Evolutionary conservation across 257 asterid genomes (phyloP), one percentile per base, ranked within the genome.

Genomic region (Thymus mandschuricus): DNA sequence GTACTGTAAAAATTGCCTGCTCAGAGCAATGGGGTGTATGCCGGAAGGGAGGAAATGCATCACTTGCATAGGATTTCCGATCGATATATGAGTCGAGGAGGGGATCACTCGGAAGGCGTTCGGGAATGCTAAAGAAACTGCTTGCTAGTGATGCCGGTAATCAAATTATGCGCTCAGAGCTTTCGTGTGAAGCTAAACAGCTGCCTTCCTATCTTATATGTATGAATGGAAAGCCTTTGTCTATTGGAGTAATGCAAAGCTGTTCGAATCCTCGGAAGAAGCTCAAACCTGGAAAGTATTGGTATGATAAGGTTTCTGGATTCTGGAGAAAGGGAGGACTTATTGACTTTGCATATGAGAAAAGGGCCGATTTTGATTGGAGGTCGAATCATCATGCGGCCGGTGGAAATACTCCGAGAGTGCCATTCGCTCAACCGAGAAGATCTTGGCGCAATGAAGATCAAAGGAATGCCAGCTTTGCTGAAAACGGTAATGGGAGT

Each of bases 291-390:
- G 99, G 98, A 67, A 81, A 58, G 12, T 95, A 91, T 67, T 95
- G 99, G 99, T 95, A 95, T 38, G 99, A 95, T 69, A 89, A 82
- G 72, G 87, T 87, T n/a, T 80, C 96, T n/a, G 99, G 99, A 62
- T 86, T 84, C 63, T 95, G 99, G 99, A 98, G 99, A 76, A 95
- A 86, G 97, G 99, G n/a, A n/a, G n/a, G n/a, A n/a, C n/a, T n/a
- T n/a, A n/a, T n/a, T n/a, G n/a, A n/a, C n/a, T n/a, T n/a, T n/a
- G n/a, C n/a, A n/a, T n/a, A n/a, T n/a, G n/a, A n/a, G n/a, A n/a
- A n/a, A n/a, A n/a, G n/a, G n/a, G n/a, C n/a, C n/a, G n/a, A n/a
- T n/a, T n/a, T n/a, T n/a, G n/a, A n/a, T n/a, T n/a, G n/a, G n/a
- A n/a, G n/a, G n/a, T n/a, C n/a, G n/a, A n/a, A n/a, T n/a, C n/a